Percentiles rank a stretch among this genome's conserved stretches.
Evolutionary conservation across 768 basidiomycete species (phyloP).

Genomic region (Termitomyces sp.): DNA sequence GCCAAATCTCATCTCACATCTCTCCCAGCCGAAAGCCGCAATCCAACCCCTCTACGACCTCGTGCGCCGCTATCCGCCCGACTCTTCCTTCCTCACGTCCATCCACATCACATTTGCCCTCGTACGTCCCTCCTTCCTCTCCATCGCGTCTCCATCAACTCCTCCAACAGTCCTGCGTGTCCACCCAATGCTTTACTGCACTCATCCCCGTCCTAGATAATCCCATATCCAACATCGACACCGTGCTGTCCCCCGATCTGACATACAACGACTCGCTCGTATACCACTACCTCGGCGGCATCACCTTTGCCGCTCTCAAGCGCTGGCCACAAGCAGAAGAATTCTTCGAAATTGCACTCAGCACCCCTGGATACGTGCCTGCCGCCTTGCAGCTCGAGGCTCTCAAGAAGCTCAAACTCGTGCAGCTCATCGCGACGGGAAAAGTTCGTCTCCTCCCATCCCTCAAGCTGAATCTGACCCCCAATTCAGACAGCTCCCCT

Average conservation of each 20-base stretch:
- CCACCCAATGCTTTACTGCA: conserved; percentile 42
- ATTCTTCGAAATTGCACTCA: conserved; percentile 75
- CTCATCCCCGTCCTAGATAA: conserved; percentile 56
- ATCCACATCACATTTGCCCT: conserved; percentile 66
- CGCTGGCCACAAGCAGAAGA: conserved; percentile 68
- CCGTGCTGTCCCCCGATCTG: conserved; percentile 50
- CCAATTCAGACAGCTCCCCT: conserved; percentile 35
- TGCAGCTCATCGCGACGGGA: conserved; percentile 75
- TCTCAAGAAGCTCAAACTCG: conserved; percentile 73
- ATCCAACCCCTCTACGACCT: conserved; percentile 57
- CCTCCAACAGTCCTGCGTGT: conserved; percentile 47
- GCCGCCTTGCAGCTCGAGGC: conserved; percentile 81
- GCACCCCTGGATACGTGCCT: conserved; percentile 49
- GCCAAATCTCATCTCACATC: neutral
- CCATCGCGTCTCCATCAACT: neutral
- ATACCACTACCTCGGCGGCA: conserved; percentile 83
- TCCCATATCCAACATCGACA: conserved; percentile 65
- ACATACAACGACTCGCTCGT: conserved; percentile 72
- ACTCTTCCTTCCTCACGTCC: conserved; percentile 55
- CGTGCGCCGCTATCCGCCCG: conserved; percentile 54
- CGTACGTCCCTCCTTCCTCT: conserved; percentile 29
- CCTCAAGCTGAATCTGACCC: neutral
- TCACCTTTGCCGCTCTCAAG: conserved; percentile 59
- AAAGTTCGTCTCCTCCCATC: conserved; percentile 38
- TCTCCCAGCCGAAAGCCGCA: conserved; percentile 31